Base-by-base conservation (phyloP, 495 filamentous ascomycete genomes). In the Thermothielavioides terrestris region DNA sequence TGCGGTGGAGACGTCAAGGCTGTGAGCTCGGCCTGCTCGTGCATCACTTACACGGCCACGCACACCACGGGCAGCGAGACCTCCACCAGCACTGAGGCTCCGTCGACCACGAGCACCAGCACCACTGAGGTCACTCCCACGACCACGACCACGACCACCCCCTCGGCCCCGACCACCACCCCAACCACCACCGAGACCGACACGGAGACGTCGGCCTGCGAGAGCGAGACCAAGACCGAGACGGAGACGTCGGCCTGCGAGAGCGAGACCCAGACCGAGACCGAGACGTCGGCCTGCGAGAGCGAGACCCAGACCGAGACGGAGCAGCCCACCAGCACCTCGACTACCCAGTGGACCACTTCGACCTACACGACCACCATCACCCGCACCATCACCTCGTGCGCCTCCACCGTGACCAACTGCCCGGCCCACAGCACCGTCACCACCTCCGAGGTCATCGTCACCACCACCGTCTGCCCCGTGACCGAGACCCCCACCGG, bases 381-480 rank as follows among this genome's bases (percentile, higher is more conserved):
- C 42, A 66, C 72, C 47, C 61, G 76, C 46, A 82, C 81, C 4
- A 67, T 81, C 57, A 82, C 75, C 11, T 70, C 66, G 52, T 83
- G 78, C 59, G 71, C 74, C 8, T 55, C 77, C 1, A 71, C 63
- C 2, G 75, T 82, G 17, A 77, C 74, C 27, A 58, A 77, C 55
- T 84, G 80, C 65, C 78, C 80, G 14, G 75, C 73, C 60, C 31
- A 51, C 59, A 22, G 79, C 67, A 30, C 75, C 67, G 53, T 65
- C 43, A 68, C 77, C 9, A 68, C 73, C 34, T 81, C 78, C 27
- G 72, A 75, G 22, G 71, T 71, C 12, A 70, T 79, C 56, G 49
- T 81, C 46, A 79, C 74, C 30, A 83, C 79, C 23, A 83, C 80
- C 28, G 62, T 81, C 42, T 77, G 74, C 57, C 77, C 81, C 25